Conservation (phyloP, 768 basidiomycete species). For the Chalciporus piperatus region DNA sequence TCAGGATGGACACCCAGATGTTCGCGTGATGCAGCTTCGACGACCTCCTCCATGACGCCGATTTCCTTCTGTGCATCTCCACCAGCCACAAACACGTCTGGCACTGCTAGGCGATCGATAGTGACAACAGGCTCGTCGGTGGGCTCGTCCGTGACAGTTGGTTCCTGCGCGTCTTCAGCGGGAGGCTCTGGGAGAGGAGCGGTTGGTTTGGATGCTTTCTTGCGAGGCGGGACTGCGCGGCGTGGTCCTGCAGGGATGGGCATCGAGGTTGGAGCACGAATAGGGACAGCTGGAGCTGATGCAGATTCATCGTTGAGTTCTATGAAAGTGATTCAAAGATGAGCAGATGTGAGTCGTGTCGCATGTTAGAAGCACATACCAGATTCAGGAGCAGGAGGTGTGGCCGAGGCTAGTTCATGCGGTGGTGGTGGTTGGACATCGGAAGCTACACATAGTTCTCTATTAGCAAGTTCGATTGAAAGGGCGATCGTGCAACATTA, state of each 20-base stretch:
- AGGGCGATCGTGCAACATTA: slow-evolving; percentile 2
- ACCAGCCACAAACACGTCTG: slow-evolving; percentile 1
- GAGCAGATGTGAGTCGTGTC: slow-evolving; percentile 3
- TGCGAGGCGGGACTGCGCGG: slow-evolving; percentile 72
- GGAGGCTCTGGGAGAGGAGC: slow-evolving; percentile 27
- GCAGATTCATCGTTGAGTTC: slow-evolving; percentile 23
- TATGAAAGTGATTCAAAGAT: slow-evolving; percentile 10
- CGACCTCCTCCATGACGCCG: slow-evolving; percentile 1
- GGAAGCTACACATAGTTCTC: slow-evolving; percentile 2
- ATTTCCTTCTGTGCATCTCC: slow-evolving; percentile 15
- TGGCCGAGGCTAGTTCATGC: slow-evolving; percentile 4
- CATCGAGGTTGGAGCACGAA: slow-evolving; percentile 55
- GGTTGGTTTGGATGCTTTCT: slow-evolving; percentile 53
- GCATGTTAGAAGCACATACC: slow-evolving; percentile 11
- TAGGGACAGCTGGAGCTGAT: slow-evolving; percentile 29
- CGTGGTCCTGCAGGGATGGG: slow-evolving; percentile 73
- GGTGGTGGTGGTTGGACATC: slow-evolving; percentile 9
- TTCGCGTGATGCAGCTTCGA: too few relatives aligned
- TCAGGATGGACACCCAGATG: background rate
- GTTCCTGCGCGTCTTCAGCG: slow-evolving; percentile 9
- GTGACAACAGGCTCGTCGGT: slow-evolving; percentile 1
- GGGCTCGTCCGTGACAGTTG: slow-evolving; percentile 8
- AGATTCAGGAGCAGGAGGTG: slow-evolving; percentile 3
- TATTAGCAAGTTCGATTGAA: slow-evolving; percentile 7
- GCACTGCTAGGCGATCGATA: slow-evolving; percentile 1